Evolutionary conservation across 192 early-diverging fungal species (phyloP).

Genomic region (Coemansia biformis): DNA sequence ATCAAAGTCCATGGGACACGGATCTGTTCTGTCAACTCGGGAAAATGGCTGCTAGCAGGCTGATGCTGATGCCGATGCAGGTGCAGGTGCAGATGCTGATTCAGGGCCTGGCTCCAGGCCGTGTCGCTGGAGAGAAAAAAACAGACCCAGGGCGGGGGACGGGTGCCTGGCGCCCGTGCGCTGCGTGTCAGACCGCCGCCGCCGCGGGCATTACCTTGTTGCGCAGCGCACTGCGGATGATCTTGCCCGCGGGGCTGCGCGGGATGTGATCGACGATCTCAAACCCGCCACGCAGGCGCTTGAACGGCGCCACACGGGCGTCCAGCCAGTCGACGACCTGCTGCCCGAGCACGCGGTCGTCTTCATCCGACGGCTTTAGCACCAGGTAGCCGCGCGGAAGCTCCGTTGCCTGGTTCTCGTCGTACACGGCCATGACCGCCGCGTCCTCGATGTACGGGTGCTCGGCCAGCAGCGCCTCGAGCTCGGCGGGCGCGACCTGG

Average conservation of each 20-base stretch:
- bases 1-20: too few species aligned
- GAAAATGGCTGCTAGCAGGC: too few species aligned
- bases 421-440: slow-evolving; percentile 64
- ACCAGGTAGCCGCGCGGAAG: slow-evolving; percentile 76
- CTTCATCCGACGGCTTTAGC: slow-evolving; percentile 22
- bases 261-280: slow-evolving; percentile 66
- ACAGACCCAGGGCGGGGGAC: too few species aligned
- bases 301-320: slow-evolving; percentile 64
- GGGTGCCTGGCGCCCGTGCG: too few species aligned
- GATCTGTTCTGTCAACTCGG: too few species aligned
- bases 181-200: slow-evolving; percentile 1
- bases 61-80: too few species aligned
- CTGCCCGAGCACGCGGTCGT: slow-evolving; percentile 42
- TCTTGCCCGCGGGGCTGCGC: slow-evolving; percentile 77
- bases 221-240: slow-evolving; percentile 69
- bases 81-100: too few species aligned
- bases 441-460: slow-evolving; percentile 68
- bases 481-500: slow-evolving; percentile 79
- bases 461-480: slow-evolving; percentile 68
- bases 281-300: slow-evolving; percentile 75
- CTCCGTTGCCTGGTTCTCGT: slow-evolving; percentile 63
- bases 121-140: too few species aligned
- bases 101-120: too few species aligned
- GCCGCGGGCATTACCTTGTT: slow-evolving; percentile 29
- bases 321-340: slow-evolving; percentile 55